Evolutionary conservation across 1,139 yeast species (phyloP).

Genomic region (Nadsonia starkeyi-henricii): DNA sequence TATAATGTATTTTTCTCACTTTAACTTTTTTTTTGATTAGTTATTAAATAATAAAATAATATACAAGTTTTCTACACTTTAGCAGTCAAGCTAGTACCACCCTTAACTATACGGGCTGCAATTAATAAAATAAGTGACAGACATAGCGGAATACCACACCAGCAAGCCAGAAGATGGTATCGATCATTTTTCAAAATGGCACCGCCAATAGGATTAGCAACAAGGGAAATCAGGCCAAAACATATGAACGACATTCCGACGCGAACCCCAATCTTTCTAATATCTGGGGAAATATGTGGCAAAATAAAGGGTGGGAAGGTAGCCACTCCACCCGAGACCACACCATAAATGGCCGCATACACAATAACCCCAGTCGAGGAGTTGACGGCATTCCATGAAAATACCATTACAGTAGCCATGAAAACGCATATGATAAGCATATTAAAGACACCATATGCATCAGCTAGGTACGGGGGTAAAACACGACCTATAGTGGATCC

Average conservation of each 20-base stretch:
- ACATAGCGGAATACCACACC: not conserved
- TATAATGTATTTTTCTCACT: too few species aligned
- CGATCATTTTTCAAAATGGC: not conserved
- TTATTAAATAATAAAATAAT: too few species aligned
- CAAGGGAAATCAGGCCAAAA: conserved; percentile 3
- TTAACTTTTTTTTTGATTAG: too few species aligned
- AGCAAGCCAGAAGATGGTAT: not conserved
- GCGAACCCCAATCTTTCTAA: conserved; percentile 4
- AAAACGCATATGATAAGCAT: conserved; percentile 23
- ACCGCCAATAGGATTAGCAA: conserved; percentile 5
- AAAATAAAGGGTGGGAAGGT: conserved; percentile 6
- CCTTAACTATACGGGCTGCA: not conserved
- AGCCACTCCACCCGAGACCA: conserved; percentile 4
- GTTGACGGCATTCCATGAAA: conserved; percentile 3
- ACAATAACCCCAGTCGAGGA: conserved; percentile 1
- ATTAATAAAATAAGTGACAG: not conserved
- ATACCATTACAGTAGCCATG: conserved; percentile 8
- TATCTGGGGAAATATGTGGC: conserved; percentile 2
- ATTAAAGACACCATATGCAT: conserved; percentile 31
- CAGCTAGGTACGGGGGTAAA: conserved; percentile 34
- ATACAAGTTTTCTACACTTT: too few species aligned
- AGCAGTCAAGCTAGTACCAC: not conserved
- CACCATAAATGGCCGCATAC: conserved; percentile 3
- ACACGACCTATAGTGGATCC: conserved; percentile 36
- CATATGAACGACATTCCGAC: conserved; percentile 3